Conservation (phyloP, 2,329 filamentous ascomycete genomes). For the Hymenoscyphus repandus region DNA sequence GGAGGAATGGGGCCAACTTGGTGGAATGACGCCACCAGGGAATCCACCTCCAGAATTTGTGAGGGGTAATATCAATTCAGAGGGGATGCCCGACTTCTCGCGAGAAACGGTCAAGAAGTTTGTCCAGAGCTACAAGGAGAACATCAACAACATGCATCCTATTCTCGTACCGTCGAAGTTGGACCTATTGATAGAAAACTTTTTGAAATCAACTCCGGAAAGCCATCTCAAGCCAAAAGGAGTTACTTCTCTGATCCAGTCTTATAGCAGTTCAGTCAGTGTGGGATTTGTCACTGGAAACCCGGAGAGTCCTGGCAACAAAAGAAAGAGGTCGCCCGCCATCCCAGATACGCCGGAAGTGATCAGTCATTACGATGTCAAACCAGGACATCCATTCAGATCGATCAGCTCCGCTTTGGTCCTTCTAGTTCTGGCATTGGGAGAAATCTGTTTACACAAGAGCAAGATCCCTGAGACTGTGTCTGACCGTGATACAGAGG, state of each 20-base stretch:
- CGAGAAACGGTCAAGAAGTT: slow-evolving; percentile 46
- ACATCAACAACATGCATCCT: slow-evolving; percentile 62
- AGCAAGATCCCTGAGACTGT: slow-evolving; percentile 55
- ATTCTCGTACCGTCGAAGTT: slow-evolving; percentile 52
- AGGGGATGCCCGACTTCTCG: slow-evolving; percentile 51
- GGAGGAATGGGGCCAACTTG: slow-evolving; percentile 54
- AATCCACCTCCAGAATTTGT: slow-evolving; percentile 15
- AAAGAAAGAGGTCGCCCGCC: slow-evolving; percentile 29
- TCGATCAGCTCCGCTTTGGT: slow-evolving; percentile 78
- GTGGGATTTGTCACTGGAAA: slow-evolving; percentile 21
- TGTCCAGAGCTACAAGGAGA: slow-evolving; percentile 51
- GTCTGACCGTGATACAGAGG: slow-evolving; percentile 28
- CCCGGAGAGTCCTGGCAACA: slow-evolving; percentile 30
- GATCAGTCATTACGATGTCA: slow-evolving; percentile 28
- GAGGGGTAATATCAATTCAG: slow-evolving; percentile 28
- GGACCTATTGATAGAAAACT: slow-evolving; percentile 33
- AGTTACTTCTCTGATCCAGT: slow-evolving; percentile 15
- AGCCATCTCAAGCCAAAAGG: slow-evolving; percentile 25
- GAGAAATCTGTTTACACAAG: slow-evolving; percentile 66
- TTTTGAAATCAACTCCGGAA: slow-evolving; percentile 27
- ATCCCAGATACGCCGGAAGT: slow-evolving; percentile 21
- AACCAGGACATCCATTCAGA: slow-evolving; percentile 49
- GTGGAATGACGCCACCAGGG: slow-evolving; percentile 32
- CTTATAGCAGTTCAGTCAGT: slow-evolving; percentile 1
- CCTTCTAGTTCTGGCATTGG: slow-evolving; percentile 76